phyloP scores from a whole-genome alignment of 1,139 yeast species.

The Magnusiomyces suaveolens region DNA sequence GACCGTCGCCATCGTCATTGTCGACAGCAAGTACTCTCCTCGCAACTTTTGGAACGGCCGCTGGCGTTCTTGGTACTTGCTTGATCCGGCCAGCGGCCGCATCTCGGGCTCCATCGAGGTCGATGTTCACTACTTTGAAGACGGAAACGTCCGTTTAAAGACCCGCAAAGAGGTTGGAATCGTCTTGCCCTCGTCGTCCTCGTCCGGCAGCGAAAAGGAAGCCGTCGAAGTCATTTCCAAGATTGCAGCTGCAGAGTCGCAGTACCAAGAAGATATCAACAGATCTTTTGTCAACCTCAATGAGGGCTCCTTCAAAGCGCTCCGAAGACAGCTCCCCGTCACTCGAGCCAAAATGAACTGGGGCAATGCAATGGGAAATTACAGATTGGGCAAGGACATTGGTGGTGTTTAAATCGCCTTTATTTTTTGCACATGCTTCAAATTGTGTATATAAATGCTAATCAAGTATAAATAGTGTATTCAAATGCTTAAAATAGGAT shows the following conservation, averaged over 20 bases:
- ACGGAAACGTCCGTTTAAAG: conserved; percentile 81
- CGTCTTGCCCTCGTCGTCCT: conserved; percentile 15
- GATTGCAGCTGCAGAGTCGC: conserved; percentile 52
- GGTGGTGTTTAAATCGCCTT: conserved; percentile 18
- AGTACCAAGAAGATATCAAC: conserved; percentile 51
- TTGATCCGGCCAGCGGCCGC: conserved; percentile 28
- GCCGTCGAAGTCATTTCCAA: conserved; percentile 37
- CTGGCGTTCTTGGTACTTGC: conserved; percentile 65
- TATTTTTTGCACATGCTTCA: too few species aligned
- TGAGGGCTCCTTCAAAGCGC: conserved; percentile 68
- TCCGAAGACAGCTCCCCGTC: conserved; percentile 85
- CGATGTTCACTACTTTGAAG: conserved; percentile 89
- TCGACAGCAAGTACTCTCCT: conserved; percentile 66
- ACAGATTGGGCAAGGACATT: conserved; percentile 80
- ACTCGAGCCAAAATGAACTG: conserved; percentile 87
- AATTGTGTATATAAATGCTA: too few species aligned
- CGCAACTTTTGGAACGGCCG: conserved; percentile 82
- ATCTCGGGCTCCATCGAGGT: conserved; percentile 50
- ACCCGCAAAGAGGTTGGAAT: conserved; percentile 38
- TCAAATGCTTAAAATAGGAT: too few species aligned
- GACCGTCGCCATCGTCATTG: conserved; percentile 42
- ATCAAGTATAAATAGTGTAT: too few species aligned
- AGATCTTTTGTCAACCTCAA: conserved; percentile 62
- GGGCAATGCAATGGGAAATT: conserved; percentile 89
- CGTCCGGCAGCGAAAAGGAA: conserved; percentile 23